Evolutionary conservation across 2,329 filamentous ascomycete species (phyloP).

Genomic region (Salinomyces thailandicus): DNA sequence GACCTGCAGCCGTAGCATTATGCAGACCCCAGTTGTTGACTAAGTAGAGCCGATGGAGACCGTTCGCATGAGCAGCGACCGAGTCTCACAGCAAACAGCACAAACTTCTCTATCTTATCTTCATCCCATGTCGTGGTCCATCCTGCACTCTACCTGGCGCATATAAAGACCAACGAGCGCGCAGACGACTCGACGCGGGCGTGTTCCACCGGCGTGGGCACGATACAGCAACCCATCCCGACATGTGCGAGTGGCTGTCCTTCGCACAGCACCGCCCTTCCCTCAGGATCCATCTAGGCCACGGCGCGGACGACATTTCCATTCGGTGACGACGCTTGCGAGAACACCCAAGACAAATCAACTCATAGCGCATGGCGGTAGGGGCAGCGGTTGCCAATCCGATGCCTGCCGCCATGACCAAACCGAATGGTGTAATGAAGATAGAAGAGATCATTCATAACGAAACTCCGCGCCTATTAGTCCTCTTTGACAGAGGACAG

Average conservation of each 20-base stretch:
- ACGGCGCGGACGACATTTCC: constrained; percentile 25
- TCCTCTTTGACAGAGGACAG: constrained; percentile 61
- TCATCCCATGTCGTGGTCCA: background rate
- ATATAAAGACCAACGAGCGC: background rate
- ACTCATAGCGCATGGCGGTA: constrained; percentile 1
- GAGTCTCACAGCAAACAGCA: background rate
- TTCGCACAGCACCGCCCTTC: constrained; percentile 19
- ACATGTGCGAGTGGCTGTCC: constrained; percentile 19
- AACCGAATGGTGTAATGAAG: constrained; percentile 20
- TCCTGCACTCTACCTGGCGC: background rate
- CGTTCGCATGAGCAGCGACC: background rate
- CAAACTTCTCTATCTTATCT: background rate
- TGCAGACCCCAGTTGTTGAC: no score
- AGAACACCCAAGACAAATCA: background rate
- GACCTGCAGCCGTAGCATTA: constrained; percentile 1
- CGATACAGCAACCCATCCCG: background rate
- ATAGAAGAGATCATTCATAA: constrained; percentile 24
- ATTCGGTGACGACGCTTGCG: constrained; percentile 17
- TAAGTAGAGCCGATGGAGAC: no score
- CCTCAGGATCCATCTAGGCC: constrained; percentile 20
- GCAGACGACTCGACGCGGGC: background rate
- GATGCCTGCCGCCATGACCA: constrained; percentile 8
- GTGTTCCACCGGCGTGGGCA: background rate
- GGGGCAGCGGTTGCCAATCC: background rate
- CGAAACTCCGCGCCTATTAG: constrained; percentile 32